Base-by-base conservation (phyloP, 139 green algal genomes). In the Tetradesmus lagerheimii region DNA sequence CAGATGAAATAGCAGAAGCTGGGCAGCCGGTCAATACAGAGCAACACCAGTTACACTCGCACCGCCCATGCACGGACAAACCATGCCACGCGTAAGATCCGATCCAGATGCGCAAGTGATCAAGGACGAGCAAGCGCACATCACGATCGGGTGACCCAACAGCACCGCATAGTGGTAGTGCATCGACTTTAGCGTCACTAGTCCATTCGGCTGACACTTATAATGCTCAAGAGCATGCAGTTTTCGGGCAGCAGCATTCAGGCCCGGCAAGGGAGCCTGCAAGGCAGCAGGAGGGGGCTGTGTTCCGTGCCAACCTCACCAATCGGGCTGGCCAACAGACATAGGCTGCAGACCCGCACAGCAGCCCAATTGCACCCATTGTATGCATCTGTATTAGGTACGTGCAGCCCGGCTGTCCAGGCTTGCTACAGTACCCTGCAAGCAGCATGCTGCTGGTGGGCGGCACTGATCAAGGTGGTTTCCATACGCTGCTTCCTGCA, bases 291-390 rank as follows among this genome's bases (percentile, higher is more conserved):
- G 25, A 57, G 35, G 16, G 16, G 43, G 37, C 27, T 74, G 39
- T 27, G 27, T 35, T 31, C 64, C 12, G 23, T 78, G 16, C 35
- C 31, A 78, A 87, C 31, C 20, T 37, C 82, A 79, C 53, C 35
- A 53, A 57, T 37, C 14, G 8, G 34, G 25, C 38, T 27, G 18
- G 29, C 34, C 20, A n/a, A 43, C 16, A 71, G n/a, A 45, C 38
- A 18, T 31, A 23, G 45, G 15, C 16, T 78, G 27, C 8, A 31
- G 11, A 41, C 25, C 20, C 82, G 82, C 31, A 25, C 80, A 86
- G 82, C 57, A 35, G 82, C 82, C 27, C 82, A 87, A 57, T 79
- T 87, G 57, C 82, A 87, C 35, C 47, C 80, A 43, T 29, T 47
- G 27, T 43, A 83, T 34, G n/a, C 27, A 47, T 67, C 41, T 5